Conservation (phyloP, 2,329 filamentous ascomycete genomes). For the Colletotrichum gloeosporioides region DNA sequence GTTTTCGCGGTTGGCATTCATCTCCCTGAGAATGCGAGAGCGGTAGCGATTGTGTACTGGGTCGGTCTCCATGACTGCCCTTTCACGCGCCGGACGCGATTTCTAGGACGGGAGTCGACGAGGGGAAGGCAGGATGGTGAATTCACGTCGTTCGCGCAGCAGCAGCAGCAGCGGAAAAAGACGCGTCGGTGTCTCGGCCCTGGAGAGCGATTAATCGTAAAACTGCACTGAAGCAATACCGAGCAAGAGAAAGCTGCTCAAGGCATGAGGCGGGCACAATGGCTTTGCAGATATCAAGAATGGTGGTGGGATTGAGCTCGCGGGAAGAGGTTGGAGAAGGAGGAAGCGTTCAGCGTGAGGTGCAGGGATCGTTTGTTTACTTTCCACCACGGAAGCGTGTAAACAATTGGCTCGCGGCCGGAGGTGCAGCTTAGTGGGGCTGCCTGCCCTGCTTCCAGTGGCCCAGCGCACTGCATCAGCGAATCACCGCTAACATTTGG, state of each 20-base stretch:
- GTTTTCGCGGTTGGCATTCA: constrained; percentile 58
- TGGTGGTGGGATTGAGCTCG: neutral
- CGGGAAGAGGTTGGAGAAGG: constrained; percentile 3
- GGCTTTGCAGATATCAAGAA: neutral
- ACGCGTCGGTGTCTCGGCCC: constrained; percentile 5
- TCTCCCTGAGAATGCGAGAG: constrained; percentile 56
- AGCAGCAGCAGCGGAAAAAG: neutral
- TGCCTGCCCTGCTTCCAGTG: neutral
- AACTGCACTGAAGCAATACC: constrained; percentile 19
- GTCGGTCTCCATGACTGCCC: constrained; percentile 45
- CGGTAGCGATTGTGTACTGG: constrained; percentile 44
- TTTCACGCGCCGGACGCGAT: constrained; percentile 17
- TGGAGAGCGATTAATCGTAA: neutral
- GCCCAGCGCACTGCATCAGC: constrained; percentile 1
- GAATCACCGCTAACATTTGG: neutral
- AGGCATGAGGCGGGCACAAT: constrained; percentile 16
- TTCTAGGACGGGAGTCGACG: constrained; percentile 8
- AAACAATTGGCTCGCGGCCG: constrained; percentile 18
- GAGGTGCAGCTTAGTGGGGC: constrained; percentile 15
- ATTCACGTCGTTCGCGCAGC: constrained; percentile 10
- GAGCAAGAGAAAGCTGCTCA: constrained; percentile 16
- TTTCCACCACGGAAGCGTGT: constrained; percentile 15
- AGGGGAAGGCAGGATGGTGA: neutral
- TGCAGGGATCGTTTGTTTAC: constrained; percentile 23
- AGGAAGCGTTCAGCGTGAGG: constrained; percentile 12